Evolutionary conservation across 163 green algal species (phyloP).

Genomic region (Prototheca cutis): DNA sequence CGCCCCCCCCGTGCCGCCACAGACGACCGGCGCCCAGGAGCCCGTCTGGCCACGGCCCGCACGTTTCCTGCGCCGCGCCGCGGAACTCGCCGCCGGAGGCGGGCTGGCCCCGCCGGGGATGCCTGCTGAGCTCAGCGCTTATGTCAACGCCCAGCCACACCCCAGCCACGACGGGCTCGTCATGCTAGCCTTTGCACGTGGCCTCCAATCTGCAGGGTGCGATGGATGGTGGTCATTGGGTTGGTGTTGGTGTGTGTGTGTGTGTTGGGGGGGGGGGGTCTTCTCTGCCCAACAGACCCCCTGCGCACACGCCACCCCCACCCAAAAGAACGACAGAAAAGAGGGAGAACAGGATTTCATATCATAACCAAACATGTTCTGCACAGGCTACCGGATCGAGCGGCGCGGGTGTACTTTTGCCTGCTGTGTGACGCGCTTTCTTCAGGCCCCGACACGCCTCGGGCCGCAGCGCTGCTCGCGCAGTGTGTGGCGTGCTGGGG

Average conservation of each 20-base stretch:
- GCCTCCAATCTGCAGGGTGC: slow-evolving; percentile 15
- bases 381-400: slow-evolving; percentile 3
- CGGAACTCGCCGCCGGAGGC: slow-evolving; percentile 14
- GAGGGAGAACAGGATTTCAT: no score
- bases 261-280: no score
- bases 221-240: not conserved
- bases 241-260: no score
- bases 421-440: slow-evolving; percentile 12
- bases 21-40: not conserved
- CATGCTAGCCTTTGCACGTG: slow-evolving; percentile 24
- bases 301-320: no score
- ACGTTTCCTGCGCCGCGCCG: slow-evolving; percentile 21
- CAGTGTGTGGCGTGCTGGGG: slow-evolving; percentile 18
- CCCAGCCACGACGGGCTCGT: slow-evolving; percentile 18
- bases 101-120: slow-evolving; percentile 11
- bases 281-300: not conserved
- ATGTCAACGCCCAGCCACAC: slow-evolving; percentile 10
- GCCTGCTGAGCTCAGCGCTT: slow-evolving; percentile 12
- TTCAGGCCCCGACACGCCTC: slow-evolving; percentile 6
- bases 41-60: slow-evolving; percentile 13
- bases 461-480: slow-evolving; percentile 20
- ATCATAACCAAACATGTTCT: no score
- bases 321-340: no score
- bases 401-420: slow-evolving; percentile 20
- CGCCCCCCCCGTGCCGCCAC: not conserved